These are phyloP conservation scores for Thymus quinquecostatus DNA, from an alignment of 257 asterid species.

Conservation along the genomic window DNA sequence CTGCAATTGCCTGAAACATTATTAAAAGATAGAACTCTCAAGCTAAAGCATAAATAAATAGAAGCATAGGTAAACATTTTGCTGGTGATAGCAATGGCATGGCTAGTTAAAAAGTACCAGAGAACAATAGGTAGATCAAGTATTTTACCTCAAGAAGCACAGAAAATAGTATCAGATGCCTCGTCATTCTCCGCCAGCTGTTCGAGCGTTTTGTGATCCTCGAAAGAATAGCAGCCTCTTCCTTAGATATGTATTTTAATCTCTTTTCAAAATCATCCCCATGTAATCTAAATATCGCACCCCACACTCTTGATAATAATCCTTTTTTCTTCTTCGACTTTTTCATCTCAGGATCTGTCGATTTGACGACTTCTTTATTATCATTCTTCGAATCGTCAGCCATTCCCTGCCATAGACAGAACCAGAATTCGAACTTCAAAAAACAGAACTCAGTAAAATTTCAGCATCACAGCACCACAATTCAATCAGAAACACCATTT, in stretches of 20 bases:
- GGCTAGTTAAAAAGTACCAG: neutral
- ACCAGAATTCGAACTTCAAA: neutral
- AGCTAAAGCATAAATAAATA: neutral
- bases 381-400: conserved; percentile 59
- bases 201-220: conserved; percentile 69
- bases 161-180: conserved; percentile 63
- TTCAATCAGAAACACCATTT: neutral
- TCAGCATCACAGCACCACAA: neutral
- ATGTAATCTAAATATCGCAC: conserved; percentile 58
- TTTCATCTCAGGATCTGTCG: conserved; percentile 49
- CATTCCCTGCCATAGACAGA: conserved; percentile 50
- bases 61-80: neutral
- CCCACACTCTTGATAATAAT: conserved; percentile 72
- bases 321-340: conserved; percentile 69
- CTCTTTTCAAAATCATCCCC: conserved; percentile 90
- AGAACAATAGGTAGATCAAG: neutral
- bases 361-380: conserved; percentile 45
- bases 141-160: conserved; percentile 72
- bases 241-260: conserved; percentile 82
- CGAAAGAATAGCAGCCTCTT: conserved; percentile 75
- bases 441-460: neutral
- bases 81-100: neutral
- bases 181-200: conserved; percentile 59
- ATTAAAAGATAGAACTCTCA: neutral
- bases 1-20: conserved; percentile 66